These are phyloP conservation scores for Entomortierella lignicola DNA, from an alignment of 192 early-diverging fungal species.

Conservation along the genomic window DNA sequence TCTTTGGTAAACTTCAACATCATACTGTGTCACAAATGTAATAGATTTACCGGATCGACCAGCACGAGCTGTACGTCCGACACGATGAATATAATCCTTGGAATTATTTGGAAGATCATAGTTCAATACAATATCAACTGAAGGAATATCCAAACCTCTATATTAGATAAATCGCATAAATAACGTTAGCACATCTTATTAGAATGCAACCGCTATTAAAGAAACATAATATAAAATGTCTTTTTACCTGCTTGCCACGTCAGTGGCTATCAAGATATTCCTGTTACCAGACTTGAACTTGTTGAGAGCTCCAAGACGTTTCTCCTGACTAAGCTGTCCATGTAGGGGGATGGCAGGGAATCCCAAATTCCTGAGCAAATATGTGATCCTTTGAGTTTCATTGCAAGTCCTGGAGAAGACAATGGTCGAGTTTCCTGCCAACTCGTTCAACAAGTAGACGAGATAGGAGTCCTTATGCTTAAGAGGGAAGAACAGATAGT, in stretches of 20 bases:
- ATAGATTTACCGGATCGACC: slow-evolving; percentile 83
- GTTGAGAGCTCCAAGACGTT: slow-evolving; percentile 90
- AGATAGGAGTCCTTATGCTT: slow-evolving; percentile 96
- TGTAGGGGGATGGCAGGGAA: slow-evolving; percentile 95
- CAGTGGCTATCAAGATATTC: slow-evolving; percentile 93
- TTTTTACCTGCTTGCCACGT: slow-evolving; percentile 84
- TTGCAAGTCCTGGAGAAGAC: slow-evolving; percentile 93
- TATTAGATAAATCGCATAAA: not conserved
- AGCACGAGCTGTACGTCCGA: slow-evolving; percentile 87
- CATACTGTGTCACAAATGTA: slow-evolving; percentile 91
- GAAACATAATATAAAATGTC: not conserved
- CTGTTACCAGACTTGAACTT: slow-evolving; percentile 94
- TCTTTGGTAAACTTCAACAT: slow-evolving; percentile 93
- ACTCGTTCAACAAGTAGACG: slow-evolving; percentile 93
- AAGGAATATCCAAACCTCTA: slow-evolving; percentile 94
- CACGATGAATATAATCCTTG: slow-evolving; percentile 91
- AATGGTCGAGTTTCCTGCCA: slow-evolving; percentile 91
- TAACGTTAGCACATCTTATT: no score
- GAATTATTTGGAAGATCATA: slow-evolving; percentile 93
- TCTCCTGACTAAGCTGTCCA: slow-evolving; percentile 92
- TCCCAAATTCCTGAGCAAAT: slow-evolving; percentile 92
- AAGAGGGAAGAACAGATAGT: slow-evolving; percentile 97
- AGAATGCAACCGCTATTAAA: no score
- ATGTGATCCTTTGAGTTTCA: slow-evolving; percentile 85
- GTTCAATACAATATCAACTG: slow-evolving; percentile 95